Evolutionary conservation across 2,329 filamentous ascomycete species (phyloP).

Genomic region (Trichoderma aggressivum): DNA sequence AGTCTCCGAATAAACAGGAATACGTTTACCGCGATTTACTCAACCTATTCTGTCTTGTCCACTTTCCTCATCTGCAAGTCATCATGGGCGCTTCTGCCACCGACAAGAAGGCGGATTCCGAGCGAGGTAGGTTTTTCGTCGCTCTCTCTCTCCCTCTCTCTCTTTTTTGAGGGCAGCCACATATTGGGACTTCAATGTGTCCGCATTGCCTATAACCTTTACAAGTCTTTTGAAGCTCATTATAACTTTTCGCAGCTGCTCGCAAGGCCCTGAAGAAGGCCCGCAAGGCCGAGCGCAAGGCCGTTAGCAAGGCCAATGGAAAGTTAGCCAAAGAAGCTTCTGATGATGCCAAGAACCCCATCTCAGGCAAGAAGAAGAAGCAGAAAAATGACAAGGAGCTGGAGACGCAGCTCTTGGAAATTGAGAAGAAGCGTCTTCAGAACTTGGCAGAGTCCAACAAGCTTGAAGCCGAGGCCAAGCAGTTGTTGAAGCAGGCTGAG

Average conservation of each 20-base stretch:
- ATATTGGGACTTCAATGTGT: neutral
- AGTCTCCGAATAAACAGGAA: neutral
- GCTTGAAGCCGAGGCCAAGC: constrained; percentile 39
- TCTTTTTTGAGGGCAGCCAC: neutral
- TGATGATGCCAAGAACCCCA: constrained; percentile 1
- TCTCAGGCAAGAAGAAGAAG: neutral
- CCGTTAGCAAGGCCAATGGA: constrained; percentile 20
- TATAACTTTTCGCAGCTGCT: neutral
- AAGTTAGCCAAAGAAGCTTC: constrained; percentile 24
- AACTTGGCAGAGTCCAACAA: constrained; percentile 37
- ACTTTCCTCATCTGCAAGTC: neutral
- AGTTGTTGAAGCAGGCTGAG: constrained; percentile 41
- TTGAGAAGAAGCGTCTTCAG: constrained; percentile 38
- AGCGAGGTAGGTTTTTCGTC: neutral
- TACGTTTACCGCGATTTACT: neutral
- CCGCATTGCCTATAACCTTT: neutral
- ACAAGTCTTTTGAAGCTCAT: neutral
- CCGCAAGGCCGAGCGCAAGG: constrained; percentile 31
- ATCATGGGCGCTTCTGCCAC: neutral
- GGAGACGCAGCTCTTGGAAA: constrained; percentile 20
- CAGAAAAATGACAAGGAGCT: neutral
- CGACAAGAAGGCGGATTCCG: neutral
- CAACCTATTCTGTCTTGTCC: neutral
- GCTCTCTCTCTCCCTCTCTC: neutral
- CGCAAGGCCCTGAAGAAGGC: constrained; percentile 29